Percentiles rank a stretch among this genome's conserved stretches.
Conservation (phyloP, 1,284 basidiomycete species). For the Lignosus rhinocerotis region DNA sequence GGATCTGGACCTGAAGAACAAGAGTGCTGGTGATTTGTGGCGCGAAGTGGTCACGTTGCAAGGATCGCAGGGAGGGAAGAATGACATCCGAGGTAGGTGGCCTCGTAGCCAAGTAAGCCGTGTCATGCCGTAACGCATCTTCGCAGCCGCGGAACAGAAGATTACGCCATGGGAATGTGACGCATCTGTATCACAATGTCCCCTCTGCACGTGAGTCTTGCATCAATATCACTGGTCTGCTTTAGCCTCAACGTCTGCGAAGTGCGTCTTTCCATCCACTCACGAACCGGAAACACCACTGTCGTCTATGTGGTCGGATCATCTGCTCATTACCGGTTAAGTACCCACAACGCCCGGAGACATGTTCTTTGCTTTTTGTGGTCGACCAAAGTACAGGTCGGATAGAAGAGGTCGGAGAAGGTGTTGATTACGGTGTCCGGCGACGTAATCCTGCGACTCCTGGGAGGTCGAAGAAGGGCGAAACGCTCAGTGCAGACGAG, state of each 20-base stretch:
- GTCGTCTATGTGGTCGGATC: conserved; percentile 90
- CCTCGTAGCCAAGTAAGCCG: neutral
- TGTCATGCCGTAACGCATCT: conserved; percentile 7
- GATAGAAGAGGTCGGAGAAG: conserved; percentile 86
- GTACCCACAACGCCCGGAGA: conserved; percentile 62
- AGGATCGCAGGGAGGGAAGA: conserved; percentile 43
- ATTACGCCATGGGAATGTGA: conserved; percentile 98
- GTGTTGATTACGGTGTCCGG: conserved; percentile 82
- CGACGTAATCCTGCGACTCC: conserved; percentile 37
- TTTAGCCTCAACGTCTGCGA: conserved; percentile 28
- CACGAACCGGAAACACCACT: conserved; percentile 95
- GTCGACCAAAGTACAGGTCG: conserved; percentile 72
- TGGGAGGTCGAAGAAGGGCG: conserved; percentile 39
- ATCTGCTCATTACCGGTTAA: conserved; percentile 90
- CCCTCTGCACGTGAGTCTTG: conserved; percentile 76
- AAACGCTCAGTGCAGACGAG: conserved; percentile 61
- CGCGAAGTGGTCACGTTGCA: conserved; percentile 53
- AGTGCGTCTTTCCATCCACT: conserved; percentile 83
- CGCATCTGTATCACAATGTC: conserved; percentile 72
- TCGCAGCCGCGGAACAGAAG: conserved; percentile 78
- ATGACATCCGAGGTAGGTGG: conserved; percentile 58
- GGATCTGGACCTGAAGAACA: conserved; percentile 58
- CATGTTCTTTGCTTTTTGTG: conserved; percentile 80
- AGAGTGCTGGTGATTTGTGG: conserved; percentile 66
- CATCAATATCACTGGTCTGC: neutral